Percentiles rank a stretch among this genome's conserved stretches.
Evolutionary conservation across 768 basidiomycete genomes (phyloP).

Genomic region (Podaxis sp.): DNA sequence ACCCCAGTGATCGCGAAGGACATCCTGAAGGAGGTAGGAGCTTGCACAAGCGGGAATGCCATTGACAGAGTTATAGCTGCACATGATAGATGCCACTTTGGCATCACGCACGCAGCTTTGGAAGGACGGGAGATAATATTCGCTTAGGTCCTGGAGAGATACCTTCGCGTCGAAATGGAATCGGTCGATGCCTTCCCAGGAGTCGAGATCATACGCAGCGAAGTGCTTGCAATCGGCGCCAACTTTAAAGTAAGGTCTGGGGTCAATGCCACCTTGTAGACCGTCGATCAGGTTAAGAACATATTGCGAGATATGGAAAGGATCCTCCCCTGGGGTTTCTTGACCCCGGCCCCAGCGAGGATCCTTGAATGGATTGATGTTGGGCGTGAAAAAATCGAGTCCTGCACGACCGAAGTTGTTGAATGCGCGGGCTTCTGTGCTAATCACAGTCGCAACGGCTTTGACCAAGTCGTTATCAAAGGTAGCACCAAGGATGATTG

Average conservation of each 20-base stretch:
- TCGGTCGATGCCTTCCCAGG: conserved; percentile 48
- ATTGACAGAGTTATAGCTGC: conserved; percentile 60
- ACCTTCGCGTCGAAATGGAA: conserved; percentile 51
- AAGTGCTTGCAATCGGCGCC: conserved; percentile 59
- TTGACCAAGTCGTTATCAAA: conserved; percentile 53
- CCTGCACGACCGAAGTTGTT: conserved; percentile 51
- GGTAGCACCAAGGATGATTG: conserved; percentile 49
- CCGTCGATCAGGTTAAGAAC: conserved; percentile 50
- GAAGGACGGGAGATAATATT: conserved; percentile 54
- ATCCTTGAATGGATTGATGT: conserved; percentile 56
- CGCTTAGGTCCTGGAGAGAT: conserved; percentile 48
- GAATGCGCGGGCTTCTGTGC: conserved; percentile 56
- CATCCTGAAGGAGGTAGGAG: conserved; percentile 45
- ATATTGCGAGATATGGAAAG: conserved; percentile 48
- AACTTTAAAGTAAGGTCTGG: conserved; percentile 44
- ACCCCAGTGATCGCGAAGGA: conserved; percentile 48
- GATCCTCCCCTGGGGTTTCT: conserved; percentile 60
- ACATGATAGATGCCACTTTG: conserved; percentile 57
- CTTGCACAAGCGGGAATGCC: conserved; percentile 54
- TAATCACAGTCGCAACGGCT: conserved; percentile 43
- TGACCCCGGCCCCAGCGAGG: conserved; percentile 62
- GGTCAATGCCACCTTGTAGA: conserved; percentile 54
- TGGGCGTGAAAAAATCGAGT: conserved; percentile 54
- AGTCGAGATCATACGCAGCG: conserved; percentile 54
- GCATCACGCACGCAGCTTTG: conserved; percentile 58